These are phyloP conservation scores for Microsporum audouinii DNA, from an alignment of 2,329 filamentous ascomycete genomes.

Conservation along the genomic window DNA sequence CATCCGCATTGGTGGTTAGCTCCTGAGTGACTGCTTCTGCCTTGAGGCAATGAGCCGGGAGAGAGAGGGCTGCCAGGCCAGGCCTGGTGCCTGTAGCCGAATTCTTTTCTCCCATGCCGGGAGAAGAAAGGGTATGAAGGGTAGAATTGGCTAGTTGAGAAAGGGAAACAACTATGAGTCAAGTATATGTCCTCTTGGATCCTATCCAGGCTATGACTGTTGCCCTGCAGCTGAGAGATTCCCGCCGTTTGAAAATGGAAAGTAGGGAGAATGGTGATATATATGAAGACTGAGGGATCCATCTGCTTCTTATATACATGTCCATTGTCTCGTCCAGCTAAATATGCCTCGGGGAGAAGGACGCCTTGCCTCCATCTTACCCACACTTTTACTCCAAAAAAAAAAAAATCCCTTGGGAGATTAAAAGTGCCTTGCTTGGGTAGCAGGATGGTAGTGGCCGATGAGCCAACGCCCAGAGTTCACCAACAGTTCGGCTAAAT, in stretches of 20 bases:
- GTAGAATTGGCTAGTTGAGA: neutral
- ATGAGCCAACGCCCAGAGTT: neutral
- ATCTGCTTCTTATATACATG: neutral
- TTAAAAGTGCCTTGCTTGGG: neutral
- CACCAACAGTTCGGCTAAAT: neutral
- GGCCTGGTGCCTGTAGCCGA: neutral
- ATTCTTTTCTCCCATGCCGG: slow-evolving; percentile 10
- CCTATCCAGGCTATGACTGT: neutral
- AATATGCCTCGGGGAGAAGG: neutral
- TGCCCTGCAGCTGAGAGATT: neutral
- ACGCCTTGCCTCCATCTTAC: neutral
- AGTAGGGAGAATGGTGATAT: neutral
- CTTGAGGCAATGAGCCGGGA: slow-evolving; percentile 50
- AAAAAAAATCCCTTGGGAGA: neutral
- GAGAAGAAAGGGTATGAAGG: neutral
- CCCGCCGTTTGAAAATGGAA: neutral
- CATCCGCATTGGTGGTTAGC: slow-evolving; percentile 42
- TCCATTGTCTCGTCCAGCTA: neutral
- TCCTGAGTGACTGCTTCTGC: slow-evolving; percentile 43
- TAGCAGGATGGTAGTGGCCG: neutral
- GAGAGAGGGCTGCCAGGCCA: slow-evolving; percentile 41
- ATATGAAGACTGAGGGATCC: neutral
- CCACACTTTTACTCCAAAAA: neutral
- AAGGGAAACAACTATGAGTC: neutral
- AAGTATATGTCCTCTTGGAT: neutral